These are phyloP conservation scores for cucumber (Cucumis sativus) DNA, from an alignment of 306 rosid genomes.

Conservation along the genomic window Cucumber_9930_V3 NC_026658.2:5236501-5237000, in stretches of 20 bases:
- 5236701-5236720: background rate
- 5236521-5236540: background rate
- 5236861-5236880: background rate
- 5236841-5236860: background rate
- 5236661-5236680: background rate
- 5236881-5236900: background rate
- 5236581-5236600: background rate
- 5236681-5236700: background rate
- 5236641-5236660: background rate
- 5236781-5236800: background rate
- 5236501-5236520: background rate
- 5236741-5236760: background rate
- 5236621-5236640: background rate
- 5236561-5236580: background rate
- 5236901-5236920: background rate
- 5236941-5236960: background rate
- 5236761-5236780: background rate
- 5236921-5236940: background rate
- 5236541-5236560: background rate
- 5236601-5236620: background rate
- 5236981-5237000: background rate
- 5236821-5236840: background rate
- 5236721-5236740: background rate
- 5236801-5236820: background rate
- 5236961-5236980: background rate